phyloP scores from a whole-genome alignment of 2,329 filamentous ascomycete genomes.

The Diplocarpon rosae region DNA sequence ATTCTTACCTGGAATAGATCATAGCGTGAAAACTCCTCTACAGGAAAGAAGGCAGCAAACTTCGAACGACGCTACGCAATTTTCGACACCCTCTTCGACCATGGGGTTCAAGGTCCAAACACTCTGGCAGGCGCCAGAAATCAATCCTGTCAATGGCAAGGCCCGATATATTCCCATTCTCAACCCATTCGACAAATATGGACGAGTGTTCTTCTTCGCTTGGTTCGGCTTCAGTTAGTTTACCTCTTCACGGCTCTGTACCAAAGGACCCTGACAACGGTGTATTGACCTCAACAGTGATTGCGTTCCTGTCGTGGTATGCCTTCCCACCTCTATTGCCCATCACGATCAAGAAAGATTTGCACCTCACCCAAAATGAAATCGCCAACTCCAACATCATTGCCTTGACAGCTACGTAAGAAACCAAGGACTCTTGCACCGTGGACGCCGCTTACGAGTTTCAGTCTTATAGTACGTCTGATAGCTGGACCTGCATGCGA shows the following conservation, averaged over 20 bases:
- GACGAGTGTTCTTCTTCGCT: conserved; percentile 81
- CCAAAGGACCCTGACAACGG: background rate
- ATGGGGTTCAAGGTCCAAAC: conserved; percentile 20
- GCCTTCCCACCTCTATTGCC: conserved; percentile 60
- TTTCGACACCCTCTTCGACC: background rate
- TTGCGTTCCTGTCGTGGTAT: conserved; percentile 88
- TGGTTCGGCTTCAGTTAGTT: conserved; percentile 45
- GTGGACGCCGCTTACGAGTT: background rate
- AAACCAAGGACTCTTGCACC: background rate
- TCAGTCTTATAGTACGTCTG: conserved; percentile 56
- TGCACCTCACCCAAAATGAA: conserved; percentile 58
- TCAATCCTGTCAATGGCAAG: conserved; percentile 73
- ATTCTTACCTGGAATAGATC: background rate
- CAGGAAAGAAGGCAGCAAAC: too few species aligned
- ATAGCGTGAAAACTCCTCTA: too few species aligned
- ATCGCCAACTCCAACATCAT: conserved; percentile 87
- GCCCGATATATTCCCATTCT: conserved; percentile 69
- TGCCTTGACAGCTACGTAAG: conserved; percentile 54
- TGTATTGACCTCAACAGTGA: conserved; percentile 32
- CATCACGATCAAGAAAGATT: conserved; percentile 68
- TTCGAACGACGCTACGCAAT: too few species aligned
- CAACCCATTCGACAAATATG: conserved; percentile 70
- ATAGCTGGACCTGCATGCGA: conserved; percentile 79
- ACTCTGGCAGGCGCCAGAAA: conserved; percentile 23
- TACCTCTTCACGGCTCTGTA: background rate